These are phyloP conservation scores for Cladophialophora chaetospira DNA, from an alignment of 2,329 filamentous ascomycete genomes.

Conservation along the genomic window DNA sequence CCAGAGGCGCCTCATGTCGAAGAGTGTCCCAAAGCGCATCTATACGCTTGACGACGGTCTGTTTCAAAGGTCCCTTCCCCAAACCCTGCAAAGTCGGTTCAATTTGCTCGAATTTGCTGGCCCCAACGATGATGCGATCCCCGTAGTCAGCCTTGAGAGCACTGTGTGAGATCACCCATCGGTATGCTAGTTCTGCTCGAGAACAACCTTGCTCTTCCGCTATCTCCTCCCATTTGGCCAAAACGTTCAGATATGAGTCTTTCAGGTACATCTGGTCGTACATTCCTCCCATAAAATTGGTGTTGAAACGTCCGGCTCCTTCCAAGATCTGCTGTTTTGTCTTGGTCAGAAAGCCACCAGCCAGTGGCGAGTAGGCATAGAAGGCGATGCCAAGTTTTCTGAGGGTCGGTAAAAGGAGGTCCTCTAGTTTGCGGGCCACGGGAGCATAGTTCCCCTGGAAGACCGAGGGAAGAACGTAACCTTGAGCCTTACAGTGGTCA, in stretches of 20 bases:
- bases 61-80: constrained; percentile 38
- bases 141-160: constrained; percentile 34
- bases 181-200: constrained; percentile 40
- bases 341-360: constrained; percentile 41
- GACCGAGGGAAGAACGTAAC: constrained; percentile 40
- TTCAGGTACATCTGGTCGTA: constrained; percentile 34
- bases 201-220: constrained; percentile 32
- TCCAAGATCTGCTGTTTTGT: constrained; percentile 35
- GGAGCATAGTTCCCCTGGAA: constrained; percentile 47
- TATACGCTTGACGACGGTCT: constrained; percentile 30
- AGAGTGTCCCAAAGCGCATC: constrained; percentile 36
- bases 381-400: constrained; percentile 38
- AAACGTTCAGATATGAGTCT: constrained; percentile 34
- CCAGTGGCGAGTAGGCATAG: constrained; percentile 35
- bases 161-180: constrained; percentile 41
- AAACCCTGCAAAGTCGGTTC: constrained; percentile 34
- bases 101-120: constrained; percentile 38
- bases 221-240: constrained; percentile 37
- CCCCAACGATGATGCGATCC: constrained; percentile 39
- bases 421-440: constrained; percentile 40
- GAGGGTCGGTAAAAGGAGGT: constrained; percentile 40
- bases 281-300: constrained; percentile 32
- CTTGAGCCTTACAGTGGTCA: constrained; percentile 38
- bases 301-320: constrained; percentile 37
- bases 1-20: constrained; percentile 34